Evolutionary conservation across 306 rosid species (phyloP), one percentile per base, ranked within the genome.

Genomic region (Sophora flavescens): DNA sequence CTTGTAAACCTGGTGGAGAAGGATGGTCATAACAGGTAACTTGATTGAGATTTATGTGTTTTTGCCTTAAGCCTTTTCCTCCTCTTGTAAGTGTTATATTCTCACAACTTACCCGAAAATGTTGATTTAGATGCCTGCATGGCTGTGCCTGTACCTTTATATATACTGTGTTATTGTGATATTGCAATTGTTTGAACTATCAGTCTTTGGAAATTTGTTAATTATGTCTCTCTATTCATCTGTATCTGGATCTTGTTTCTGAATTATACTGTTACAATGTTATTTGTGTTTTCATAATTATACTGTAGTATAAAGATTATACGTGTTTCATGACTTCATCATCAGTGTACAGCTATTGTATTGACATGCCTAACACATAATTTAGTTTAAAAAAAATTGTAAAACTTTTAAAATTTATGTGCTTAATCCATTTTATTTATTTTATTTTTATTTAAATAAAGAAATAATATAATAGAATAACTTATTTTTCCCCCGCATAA

Each of bases 1-100:
- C 98, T 96, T 76, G 98, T 96, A 78, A 96, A 96, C 86, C 88
- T 96, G 82, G 93, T 96, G 3, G 99, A 96, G 88, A 92, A 96
- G 85, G 93, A 96, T 80, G 81, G 91, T 51, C 90, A 78, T 41
- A 96, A 96, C 88, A 96, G 99, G 99, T 92, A 67, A 70, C 70
- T 72, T 79, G 63, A 62, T 33, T 42, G 52, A 35, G 42, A 60
- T 66, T 66, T 41, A 8, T 48, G 50, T 47, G 35, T 28, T 70
- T 75, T 68, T 66, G 32, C 33, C 39, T 48, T 9, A 38, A 42
- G 13, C 17, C 1, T 22, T 51, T 32, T 64, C 12, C 60, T 64
- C 15, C 67, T 52, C 18, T 33, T 48, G 4, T 17, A 44, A 12
- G n/a, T 63, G 28, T 63, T 53, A 58, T 45, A 72, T 63, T 53